Evolutionary conservation across 257 asterid species (phyloP).

Genomic region (Forsythia suspensa): DNA sequence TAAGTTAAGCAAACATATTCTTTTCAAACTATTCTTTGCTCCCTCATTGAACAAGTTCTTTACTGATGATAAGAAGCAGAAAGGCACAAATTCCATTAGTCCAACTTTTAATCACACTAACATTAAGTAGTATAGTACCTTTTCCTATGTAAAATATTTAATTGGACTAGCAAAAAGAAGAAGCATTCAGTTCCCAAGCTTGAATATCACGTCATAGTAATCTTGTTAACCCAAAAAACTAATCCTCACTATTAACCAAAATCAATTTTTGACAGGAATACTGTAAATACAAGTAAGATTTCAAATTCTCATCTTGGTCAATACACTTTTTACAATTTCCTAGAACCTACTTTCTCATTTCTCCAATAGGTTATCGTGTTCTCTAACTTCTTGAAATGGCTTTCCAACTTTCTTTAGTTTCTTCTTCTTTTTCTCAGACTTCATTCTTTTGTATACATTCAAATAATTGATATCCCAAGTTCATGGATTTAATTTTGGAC

Average conservation of each 20-base stretch:
- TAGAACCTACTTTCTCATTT: neutral
- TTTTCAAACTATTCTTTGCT: neutral
- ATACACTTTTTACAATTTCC: neutral
- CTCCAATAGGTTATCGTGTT: neutral
- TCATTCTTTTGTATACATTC: neutral
- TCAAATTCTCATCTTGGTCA: neutral
- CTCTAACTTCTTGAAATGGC: neutral
- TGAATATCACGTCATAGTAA: neutral
- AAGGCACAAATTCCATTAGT: neutral
- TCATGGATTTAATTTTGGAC: neutral
- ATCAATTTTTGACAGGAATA: neutral
- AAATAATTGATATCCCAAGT: neutral
- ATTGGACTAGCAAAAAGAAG: neutral
- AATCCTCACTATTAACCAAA: neutral
- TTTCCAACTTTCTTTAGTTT: neutral
- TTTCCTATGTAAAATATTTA: neutral
- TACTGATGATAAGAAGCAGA: neutral
- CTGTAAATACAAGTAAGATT: neutral
- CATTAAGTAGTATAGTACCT: neutral
- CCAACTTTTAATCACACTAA: neutral
- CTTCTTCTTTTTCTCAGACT: neutral
- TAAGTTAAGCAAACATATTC: neutral
- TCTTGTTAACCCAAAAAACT: neutral
- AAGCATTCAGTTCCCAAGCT: neutral
- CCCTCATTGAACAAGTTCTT: neutral